These are phyloP conservation scores for Pythium phragmitis DNA, from an alignment of 352 stramenopile species.

Conservation along the genomic window DNA sequence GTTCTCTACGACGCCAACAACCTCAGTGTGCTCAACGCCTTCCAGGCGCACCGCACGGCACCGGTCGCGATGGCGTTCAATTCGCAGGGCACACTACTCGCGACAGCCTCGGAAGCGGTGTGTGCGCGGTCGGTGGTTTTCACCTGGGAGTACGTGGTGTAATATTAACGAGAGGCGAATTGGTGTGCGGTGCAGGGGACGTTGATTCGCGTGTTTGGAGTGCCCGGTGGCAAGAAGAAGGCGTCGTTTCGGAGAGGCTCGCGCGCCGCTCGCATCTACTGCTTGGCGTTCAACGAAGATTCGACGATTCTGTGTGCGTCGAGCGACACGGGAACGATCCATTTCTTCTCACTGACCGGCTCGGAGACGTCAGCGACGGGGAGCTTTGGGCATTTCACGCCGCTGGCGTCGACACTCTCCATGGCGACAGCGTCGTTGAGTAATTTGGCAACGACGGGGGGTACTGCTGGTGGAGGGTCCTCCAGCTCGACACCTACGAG, in stretches of 20 bases:
- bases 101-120: slow-evolving; percentile 90
- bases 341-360: slow-evolving; percentile 92
- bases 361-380: slow-evolving; percentile 69
- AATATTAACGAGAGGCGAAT: slow-evolving; percentile 14
- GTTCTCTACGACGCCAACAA: slow-evolving; percentile 93
- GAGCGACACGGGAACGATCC: slow-evolving; percentile 95
- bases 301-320: slow-evolving; percentile 94
- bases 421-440: slow-evolving; percentile 40
- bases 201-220: slow-evolving; percentile 97
- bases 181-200: slow-evolving; percentile 81
- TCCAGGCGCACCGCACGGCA: slow-evolving; percentile 85
- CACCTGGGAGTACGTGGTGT: neutral
- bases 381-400: slow-evolving; percentile 78
- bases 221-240: slow-evolving; percentile 87
- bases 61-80: slow-evolving; percentile 91
- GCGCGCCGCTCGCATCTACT: slow-evolving; percentile 95
- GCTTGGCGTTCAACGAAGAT: slow-evolving; percentile 94
- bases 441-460: slow-evolving; percentile 8
- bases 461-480: neutral
- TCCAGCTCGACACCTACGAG: slow-evolving; percentile 2
- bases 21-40: slow-evolving; percentile 89
- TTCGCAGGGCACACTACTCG: slow-evolving; percentile 77
- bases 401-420: slow-evolving; percentile 72
- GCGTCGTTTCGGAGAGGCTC: slow-evolving; percentile 95
- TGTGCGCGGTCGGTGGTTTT: neutral